Evolutionary conservation across 1,139 yeast genomes (phyloP), one percentile per base, ranked within the genome.

Genomic region (Hyphopichia fennica): DNA sequence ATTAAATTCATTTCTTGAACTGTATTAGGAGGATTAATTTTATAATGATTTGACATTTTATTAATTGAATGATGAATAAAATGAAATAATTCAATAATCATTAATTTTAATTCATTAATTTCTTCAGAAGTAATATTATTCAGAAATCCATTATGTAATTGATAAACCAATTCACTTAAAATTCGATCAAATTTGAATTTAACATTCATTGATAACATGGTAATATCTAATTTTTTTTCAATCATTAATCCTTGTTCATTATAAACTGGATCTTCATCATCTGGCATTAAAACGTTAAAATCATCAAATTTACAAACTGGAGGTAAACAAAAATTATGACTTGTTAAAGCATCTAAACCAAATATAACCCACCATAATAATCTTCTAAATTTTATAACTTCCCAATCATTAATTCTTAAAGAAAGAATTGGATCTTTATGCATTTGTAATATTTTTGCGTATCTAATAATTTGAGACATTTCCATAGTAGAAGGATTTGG

Each of bases 361-460:
- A 80, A 80, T 5, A 81, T 78, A 30, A 79, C 81, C 85, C 86
- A 82, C 86, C 87, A 82, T 15, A 82, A 56, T 41, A 79, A 54
- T 52, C 87, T 65, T 55, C 84, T 67, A 39, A 74, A 67, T 45
- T 78, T 80, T 4, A 81, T 70, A 11, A 73, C 67, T 41, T 69
- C 71, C 55, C 70, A 63, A 48, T 79, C 77, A 13, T 69, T 63
- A 23, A 80, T 70, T 20, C 75, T 67, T 42, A 80, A 73, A 36
- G 75, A 70, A 1, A 69, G 56, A 3, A 74, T 67, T 0, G 87
- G 87, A 51, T 81, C 87, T 52, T 81, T 73, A 51, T 81, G 81
- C 39, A 81, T 59, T 42, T 78, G 80, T 27, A 79, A 62, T 39
- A 76, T 66, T 53, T 80, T 81, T 1, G 84, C 82, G 48, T 79